phyloP scores from a whole-genome alignment of 164 flowering plant genomes.

The Pachysandra terminalis region DNA sequence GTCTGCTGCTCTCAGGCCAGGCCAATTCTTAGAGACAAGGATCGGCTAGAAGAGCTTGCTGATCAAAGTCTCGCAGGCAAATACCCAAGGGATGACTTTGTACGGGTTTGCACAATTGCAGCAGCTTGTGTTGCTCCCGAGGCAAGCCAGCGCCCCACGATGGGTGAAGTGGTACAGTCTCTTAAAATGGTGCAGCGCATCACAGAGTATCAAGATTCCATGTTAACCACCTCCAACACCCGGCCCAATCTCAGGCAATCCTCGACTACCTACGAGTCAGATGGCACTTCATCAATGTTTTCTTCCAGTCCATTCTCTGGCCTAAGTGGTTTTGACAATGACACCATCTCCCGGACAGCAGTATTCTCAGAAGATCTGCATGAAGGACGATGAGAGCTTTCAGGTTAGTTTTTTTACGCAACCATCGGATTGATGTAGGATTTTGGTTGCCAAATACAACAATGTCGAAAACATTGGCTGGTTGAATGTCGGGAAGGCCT shows the following conservation, averaged over 20 bases:
- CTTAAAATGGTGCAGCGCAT: constrained; percentile 94
- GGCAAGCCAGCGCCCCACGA: constrained; percentile 89
- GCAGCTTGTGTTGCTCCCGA: constrained; percentile 99
- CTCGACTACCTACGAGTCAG: constrained; percentile 86
- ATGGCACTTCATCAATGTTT: constrained; percentile 90
- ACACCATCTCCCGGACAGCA: constrained; percentile 63
- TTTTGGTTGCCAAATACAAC: not conserved
- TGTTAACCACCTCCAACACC: constrained; percentile 32
- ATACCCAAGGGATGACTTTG: constrained; percentile 86
- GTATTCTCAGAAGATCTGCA: constrained; percentile 94
- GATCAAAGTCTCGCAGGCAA: constrained; percentile 74
- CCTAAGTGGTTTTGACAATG: constrained; percentile 63
- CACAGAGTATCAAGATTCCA: constrained; percentile 71
- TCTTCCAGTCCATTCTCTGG: constrained; percentile 97
- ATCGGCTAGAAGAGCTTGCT: constrained; percentile 82
- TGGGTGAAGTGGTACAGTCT: constrained; percentile 99
- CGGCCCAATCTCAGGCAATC: constrained; percentile 76
- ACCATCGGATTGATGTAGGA: not conserved
- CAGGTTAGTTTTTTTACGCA: not conserved
- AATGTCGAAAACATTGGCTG: not conserved
- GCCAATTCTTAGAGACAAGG: constrained; percentile 88
- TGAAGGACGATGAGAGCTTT: constrained; percentile 74
- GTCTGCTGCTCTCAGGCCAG: constrained; percentile 62
- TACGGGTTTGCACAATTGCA: constrained; percentile 92
- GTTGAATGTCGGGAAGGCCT: not conserved